Conservation (phyloP, 805 yeast genomes). For the Candida nemodendra region DNA sequence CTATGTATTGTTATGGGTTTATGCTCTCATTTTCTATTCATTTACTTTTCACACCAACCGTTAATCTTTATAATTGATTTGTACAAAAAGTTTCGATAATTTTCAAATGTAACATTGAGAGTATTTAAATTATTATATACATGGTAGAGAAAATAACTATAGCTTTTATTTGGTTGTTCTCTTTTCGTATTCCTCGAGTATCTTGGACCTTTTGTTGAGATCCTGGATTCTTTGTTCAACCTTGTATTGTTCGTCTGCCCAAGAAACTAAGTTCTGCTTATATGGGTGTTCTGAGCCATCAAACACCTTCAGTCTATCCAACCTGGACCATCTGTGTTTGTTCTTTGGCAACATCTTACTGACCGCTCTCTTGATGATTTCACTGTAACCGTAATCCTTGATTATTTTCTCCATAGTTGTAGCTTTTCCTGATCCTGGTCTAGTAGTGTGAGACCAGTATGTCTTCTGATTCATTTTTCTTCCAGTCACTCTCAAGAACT, state of each 20-base stretch:
- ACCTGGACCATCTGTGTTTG: constrained; percentile 69
- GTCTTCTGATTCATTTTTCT: constrained; percentile 75
- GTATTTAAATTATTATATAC: neutral
- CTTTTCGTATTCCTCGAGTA: constrained; percentile 25
- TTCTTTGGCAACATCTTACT: constrained; percentile 96
- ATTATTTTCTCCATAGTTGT: constrained; percentile 77
- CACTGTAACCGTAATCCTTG: constrained; percentile 83
- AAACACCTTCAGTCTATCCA: constrained; percentile 80
- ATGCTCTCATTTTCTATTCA: no score
- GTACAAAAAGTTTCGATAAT: neutral
- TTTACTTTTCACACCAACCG: neutral
- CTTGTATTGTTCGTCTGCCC: constrained; percentile 69
- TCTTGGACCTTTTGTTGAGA: constrained; percentile 31
- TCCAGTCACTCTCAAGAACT: constrained; percentile 79
- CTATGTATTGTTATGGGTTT: no score
- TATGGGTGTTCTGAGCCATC: constrained; percentile 92
- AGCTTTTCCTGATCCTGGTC: constrained; percentile 86
- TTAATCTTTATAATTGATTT: neutral
- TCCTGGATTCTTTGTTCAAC: constrained; percentile 44
- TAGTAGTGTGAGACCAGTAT: constrained; percentile 85
- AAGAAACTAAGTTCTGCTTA: constrained; percentile 76
- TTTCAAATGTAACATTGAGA: neutral
- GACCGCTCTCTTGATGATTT: constrained; percentile 81
- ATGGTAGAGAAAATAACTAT: constrained; percentile 1
- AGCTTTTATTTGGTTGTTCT: constrained; percentile 27